These are phyloP conservation scores for Cercospora nicotianae DNA, from an alignment of 2,329 filamentous ascomycete genomes.

Conservation along the genomic window DNA sequence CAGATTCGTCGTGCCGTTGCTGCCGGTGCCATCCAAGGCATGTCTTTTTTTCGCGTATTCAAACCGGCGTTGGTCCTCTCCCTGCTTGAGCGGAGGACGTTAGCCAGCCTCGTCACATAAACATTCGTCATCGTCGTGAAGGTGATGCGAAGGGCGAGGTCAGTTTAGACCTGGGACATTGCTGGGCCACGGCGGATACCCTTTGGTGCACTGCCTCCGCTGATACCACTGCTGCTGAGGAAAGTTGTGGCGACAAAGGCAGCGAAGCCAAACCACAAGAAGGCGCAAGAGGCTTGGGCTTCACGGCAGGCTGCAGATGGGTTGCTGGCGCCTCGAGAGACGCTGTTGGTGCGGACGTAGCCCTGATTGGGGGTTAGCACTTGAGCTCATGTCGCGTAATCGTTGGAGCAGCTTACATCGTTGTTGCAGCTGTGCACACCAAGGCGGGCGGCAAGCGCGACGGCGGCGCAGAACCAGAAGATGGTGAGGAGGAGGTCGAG, in stretches of 20 bases:
- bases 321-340: slow-evolving; percentile 52
- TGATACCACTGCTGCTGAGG: slow-evolving; percentile 57
- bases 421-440: slow-evolving; percentile 68
- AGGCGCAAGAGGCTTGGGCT: slow-evolving; percentile 71
- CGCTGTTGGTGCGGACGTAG: slow-evolving; percentile 44
- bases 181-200: slow-evolving; percentile 50
- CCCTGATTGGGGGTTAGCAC: slow-evolving; percentile 24
- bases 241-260: slow-evolving; percentile 58
- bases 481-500: slow-evolving; percentile 62
- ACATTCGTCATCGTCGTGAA: not conserved
- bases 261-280: slow-evolving; percentile 76
- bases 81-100: not conserved
- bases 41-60: not conserved
- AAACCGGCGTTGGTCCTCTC: slow-evolving; percentile 4
- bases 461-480: slow-evolving; percentile 69
- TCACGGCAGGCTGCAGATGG: slow-evolving; percentile 67
- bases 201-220: slow-evolving; percentile 51
- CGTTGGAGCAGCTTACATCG: slow-evolving; percentile 45
- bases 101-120: slow-evolving; percentile 6
- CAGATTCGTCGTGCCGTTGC: slow-evolving; percentile 7
- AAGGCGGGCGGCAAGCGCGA: slow-evolving; percentile 70
- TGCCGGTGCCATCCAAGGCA: not conserved
- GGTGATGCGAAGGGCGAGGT: not conserved
- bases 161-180: slow-evolving; percentile 58
- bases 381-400: not conserved